A percentile compares a stretch with the other conserved stretches of the same genome.
Conservation (phyloP, 441 rosid species). For the Erodium chrysanthum region DNA sequence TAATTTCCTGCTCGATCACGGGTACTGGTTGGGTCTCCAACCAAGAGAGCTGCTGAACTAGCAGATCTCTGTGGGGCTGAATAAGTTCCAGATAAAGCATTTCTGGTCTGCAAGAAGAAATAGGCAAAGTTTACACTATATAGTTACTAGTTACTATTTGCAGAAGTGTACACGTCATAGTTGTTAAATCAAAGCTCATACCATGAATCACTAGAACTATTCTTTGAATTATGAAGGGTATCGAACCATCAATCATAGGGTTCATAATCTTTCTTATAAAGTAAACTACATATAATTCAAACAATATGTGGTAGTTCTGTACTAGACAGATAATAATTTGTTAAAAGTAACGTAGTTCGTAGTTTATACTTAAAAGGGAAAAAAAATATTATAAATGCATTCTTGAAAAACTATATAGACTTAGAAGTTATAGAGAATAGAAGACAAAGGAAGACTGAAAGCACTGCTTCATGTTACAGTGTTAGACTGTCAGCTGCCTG, state of each 20-base stretch:
- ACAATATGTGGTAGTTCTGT: background rate
- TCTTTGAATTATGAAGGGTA: background rate
- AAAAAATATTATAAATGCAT: too few species aligned
- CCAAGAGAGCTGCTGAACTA: slow-evolving; percentile 96
- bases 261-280: background rate
- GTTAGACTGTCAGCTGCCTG: background rate
- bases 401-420: too few species aligned
- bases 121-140: slow-evolving; percentile 6
- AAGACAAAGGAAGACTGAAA: background rate
- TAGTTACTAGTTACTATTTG: too few species aligned
- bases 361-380: background rate
- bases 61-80: slow-evolving; percentile 99
- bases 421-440: background rate
- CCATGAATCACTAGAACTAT: background rate
- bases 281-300: background rate
- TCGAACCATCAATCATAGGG: background rate
- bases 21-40: slow-evolving; percentile 91
- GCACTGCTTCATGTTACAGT: background rate
- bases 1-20: slow-evolving; percentile 97
- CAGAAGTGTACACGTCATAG: background rate
- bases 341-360: background rate
- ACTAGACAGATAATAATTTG: background rate
- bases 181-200: background rate
- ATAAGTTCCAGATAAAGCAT: slow-evolving; percentile 97
- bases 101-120: slow-evolving; percentile 72